Evolutionary conservation across 805 yeast species (phyloP), one percentile per base, ranked within the genome.

Genomic region (Suhomyces emberorum): DNA sequence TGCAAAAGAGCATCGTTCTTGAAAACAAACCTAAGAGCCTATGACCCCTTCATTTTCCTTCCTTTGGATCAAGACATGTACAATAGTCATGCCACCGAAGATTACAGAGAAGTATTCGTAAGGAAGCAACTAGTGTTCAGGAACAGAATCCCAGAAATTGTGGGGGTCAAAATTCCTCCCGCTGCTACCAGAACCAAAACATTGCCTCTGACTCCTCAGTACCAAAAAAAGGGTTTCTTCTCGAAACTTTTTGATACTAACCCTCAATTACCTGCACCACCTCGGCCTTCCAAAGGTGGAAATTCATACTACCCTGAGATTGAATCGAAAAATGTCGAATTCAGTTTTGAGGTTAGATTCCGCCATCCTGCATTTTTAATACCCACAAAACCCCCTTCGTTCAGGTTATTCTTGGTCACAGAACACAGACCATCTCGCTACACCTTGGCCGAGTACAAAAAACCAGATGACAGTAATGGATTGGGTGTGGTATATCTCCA

Each of bases 1-100:
- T 79, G 79, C 28, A 74, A 73, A 39, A 51, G 80, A 30, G 56
- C 79, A 2, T 66, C 78, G 3, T 48, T 77, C 21, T 59, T 76
- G 38, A 70, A 70, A 37, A 34, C 65, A 18, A 79, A 77, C 41
- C 48, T 70, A 21, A 59, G 84, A 25, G 52, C 69, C 8, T 52
- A 51, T 32, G 69, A 68, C 30, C 81, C 80, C 4, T 75, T 82
- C 44, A 57, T 62, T 3, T 76, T 81, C 43, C 52, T 76, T 20
- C 85, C 86, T 0, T 51, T 70, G 24, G 78, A 63, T 49, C 41
- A 56, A 35, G 58, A 63, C 46, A 48, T 48, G n/a, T 52, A 51
- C 22, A 41, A 41, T 16, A 57, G 54, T 2, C 27, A 38, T 9
- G 47, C 44, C 7, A 54, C 49, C 12, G 51, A 43, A 24, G 58